Conservation (phyloP, 2,329 filamentous ascomycete genomes). For the Pochonia chlamydosporia region DNA sequence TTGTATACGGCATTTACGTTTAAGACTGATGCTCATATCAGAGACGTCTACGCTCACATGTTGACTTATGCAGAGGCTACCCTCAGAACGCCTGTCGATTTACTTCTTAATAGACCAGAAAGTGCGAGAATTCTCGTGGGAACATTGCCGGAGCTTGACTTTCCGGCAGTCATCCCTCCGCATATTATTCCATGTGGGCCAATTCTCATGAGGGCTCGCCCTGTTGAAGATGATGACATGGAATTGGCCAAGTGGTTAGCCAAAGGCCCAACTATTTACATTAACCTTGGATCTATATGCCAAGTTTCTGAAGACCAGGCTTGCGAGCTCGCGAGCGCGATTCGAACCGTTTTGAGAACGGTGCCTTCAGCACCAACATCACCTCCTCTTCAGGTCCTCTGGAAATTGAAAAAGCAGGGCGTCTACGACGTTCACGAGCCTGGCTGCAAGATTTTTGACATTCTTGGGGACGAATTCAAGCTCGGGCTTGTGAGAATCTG, state of each 20-base stretch:
- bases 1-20: conserved; percentile 19
- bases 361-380: conserved; percentile 1
- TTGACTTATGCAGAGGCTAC: conserved; percentile 8
- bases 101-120: conserved; percentile 12
- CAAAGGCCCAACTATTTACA: conserved; percentile 35
- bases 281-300: conserved; percentile 40
- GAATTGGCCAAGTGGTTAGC: conserved; percentile 37
- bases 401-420: conserved; percentile 24
- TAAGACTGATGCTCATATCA: conserved; percentile 13
- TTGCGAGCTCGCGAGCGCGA: conserved; percentile 29
- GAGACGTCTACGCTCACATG: conserved; percentile 9
- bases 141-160: conserved; percentile 29
- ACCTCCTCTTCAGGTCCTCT: conserved; percentile 24
- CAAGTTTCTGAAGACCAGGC: conserved; percentile 26
- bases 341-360: conserved; percentile 29
- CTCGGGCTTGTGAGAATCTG: conserved; percentile 28
- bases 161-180: conserved; percentile 29
- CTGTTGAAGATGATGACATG: conserved; percentile 30
- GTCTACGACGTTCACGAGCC: conserved; percentile 8
- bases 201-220: conserved; percentile 29
- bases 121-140: conserved; percentile 20
- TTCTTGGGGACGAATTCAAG: conserved; percentile 21
- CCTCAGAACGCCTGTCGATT: conserved; percentile 16
- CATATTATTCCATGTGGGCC: conserved; percentile 41
- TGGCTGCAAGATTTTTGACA: conserved; percentile 10